Percentiles rank a stretch among this genome's conserved stretches.
phyloP scores from a whole-genome alignment of 2,329 filamentous ascomycete species.

The Pyrenochaeta sp. region DNA sequence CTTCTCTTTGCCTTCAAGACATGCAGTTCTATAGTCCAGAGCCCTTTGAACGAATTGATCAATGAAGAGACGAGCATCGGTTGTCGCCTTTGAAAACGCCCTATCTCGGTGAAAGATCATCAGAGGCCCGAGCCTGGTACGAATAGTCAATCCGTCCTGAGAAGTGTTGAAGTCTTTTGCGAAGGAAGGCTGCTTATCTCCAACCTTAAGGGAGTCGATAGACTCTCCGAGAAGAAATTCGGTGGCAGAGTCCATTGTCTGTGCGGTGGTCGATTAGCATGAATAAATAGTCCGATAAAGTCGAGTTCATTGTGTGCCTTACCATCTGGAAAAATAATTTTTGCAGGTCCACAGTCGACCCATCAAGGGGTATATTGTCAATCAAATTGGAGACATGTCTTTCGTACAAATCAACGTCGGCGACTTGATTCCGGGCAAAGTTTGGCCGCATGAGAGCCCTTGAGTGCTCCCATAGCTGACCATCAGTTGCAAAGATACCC shows the following conservation, averaged over 20 bases:
- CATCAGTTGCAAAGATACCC: constrained; percentile 37
- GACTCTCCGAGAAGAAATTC: neutral
- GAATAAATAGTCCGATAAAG: neutral
- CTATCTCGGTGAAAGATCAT: neutral
- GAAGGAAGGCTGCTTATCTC: neutral
- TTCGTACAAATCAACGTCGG: constrained; percentile 26
- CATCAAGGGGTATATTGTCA: neutral
- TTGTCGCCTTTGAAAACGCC: neutral
- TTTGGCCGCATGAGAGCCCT: constrained; percentile 30
- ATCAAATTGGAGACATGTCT: neutral
- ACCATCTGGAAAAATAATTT: neutral
- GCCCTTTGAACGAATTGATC: neutral
- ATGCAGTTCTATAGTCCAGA: neutral
- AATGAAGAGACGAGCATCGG: neutral
- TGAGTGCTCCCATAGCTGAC: constrained; percentile 21
- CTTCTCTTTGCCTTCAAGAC: neutral
- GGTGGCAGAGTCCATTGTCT: neutral
- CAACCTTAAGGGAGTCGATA: neutral
- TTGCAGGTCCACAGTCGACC: neutral
- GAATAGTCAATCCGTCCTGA: neutral
- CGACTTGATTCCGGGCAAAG: constrained; percentile 26
- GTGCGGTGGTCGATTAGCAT: neutral
- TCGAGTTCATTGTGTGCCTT: neutral
- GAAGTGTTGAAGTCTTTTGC: neutral
- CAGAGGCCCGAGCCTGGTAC: neutral